Evolutionary conservation across 2,329 filamentous ascomycete species (phyloP).

Genomic region (Zelopaecilomyces penicillatus): DNA sequence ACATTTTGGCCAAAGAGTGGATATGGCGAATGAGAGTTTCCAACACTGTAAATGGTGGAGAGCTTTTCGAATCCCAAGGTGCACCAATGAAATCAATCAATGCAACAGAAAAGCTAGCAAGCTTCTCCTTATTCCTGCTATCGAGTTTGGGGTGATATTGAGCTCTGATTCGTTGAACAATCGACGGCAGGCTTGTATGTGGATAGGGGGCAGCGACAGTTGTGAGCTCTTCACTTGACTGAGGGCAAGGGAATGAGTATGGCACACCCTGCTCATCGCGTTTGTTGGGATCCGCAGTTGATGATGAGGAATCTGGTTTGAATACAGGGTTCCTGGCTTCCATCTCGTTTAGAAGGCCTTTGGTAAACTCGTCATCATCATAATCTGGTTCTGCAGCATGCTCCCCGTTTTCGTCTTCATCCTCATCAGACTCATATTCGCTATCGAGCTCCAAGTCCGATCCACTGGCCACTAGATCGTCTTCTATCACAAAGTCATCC

Average conservation of each 20-base stretch:
- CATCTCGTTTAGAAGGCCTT: slow-evolving; percentile 54
- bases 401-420: slow-evolving; percentile 31
- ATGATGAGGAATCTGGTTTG: slow-evolving; percentile 34
- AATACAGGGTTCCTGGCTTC: slow-evolving; percentile 48
- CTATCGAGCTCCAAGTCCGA: slow-evolving; percentile 58
- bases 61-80: slow-evolving; percentile 32
- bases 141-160: slow-evolving; percentile 86
- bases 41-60: slow-evolving; percentile 56
- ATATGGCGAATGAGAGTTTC: slow-evolving; percentile 82
- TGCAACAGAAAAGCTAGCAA: slow-evolving; percentile 57
- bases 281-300: slow-evolving; percentile 24
- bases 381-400: slow-evolving; percentile 35
- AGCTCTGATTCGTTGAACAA: slow-evolving; percentile 82
- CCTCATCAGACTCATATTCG: slow-evolving; percentile 43
- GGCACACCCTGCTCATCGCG: slow-evolving; percentile 54
- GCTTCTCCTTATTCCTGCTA: slow-evolving; percentile 74
- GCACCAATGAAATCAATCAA: slow-evolving; percentile 56
- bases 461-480: slow-evolving; percentile 75
- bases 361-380: slow-evolving; percentile 62
- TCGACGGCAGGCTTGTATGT: slow-evolving; percentile 59
- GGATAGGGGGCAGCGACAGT: slow-evolving; percentile 55
- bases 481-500: slow-evolving; percentile 86
- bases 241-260: slow-evolving; percentile 80
- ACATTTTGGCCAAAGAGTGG: slow-evolving; percentile 84
- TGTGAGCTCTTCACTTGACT: slow-evolving; percentile 66